These are phyloP conservation scores for Coemansia erecta DNA, from an alignment of 192 early-diverging fungal species.

Conservation along the genomic window DNA sequence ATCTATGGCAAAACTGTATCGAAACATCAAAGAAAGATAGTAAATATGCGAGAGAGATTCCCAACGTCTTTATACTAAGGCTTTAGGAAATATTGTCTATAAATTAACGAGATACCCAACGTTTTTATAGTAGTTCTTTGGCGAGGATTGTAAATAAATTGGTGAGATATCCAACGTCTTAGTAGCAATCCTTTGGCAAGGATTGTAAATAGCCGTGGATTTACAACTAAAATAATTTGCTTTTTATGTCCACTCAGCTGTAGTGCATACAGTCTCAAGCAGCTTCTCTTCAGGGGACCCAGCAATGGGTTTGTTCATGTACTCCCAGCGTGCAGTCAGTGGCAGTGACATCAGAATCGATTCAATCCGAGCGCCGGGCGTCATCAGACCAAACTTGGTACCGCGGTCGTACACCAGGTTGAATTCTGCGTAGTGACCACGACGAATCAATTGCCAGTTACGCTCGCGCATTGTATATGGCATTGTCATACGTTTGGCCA, in stretches of 20 bases:
- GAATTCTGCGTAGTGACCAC: slow-evolving; percentile 97
- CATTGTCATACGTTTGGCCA: slow-evolving; percentile 76
- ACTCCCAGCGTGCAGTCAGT: slow-evolving; percentile 94
- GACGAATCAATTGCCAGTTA: slow-evolving; percentile 91
- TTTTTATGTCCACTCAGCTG: slow-evolving; percentile 73
- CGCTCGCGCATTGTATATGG: slow-evolving; percentile 75
- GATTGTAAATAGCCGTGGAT: too few species aligned
- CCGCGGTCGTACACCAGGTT: slow-evolving; percentile 96
- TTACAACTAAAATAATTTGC: too few species aligned
- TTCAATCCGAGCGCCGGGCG: slow-evolving; percentile 94
- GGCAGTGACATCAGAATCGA: slow-evolving; percentile 94
- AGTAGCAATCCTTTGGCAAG: too few species aligned
- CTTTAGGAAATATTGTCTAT: too few species aligned
- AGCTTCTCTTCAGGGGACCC: slow-evolving; percentile 74
- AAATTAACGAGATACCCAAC: too few species aligned
- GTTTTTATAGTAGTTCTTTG: too few species aligned
- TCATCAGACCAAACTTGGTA: slow-evolving; percentile 96
- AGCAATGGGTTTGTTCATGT: slow-evolving; percentile 67
- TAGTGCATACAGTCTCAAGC: slow-evolving; percentile 75
- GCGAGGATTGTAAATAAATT: too few species aligned
- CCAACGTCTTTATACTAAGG: too few species aligned
- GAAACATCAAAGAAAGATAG: too few species aligned
- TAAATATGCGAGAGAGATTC: too few species aligned
- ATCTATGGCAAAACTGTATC: too few species aligned
- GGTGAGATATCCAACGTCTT: too few species aligned